Conservation (phyloP, 2,329 filamentous ascomycete species). For the Ploettnerulaceae sp. region DNA sequence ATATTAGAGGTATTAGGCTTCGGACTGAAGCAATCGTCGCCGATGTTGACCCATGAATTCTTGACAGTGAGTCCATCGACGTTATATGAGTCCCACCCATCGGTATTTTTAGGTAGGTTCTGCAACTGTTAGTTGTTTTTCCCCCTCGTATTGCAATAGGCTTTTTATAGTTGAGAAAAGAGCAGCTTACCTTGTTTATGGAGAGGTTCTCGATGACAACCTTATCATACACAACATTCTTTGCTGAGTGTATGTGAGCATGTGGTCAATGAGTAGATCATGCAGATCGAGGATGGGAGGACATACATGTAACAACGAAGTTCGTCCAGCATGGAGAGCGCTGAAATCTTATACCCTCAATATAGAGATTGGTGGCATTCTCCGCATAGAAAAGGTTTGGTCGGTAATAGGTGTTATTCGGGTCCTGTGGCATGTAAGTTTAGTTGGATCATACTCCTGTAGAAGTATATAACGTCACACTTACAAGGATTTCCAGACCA, state of each 20-base stretch:
- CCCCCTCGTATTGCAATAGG: neutral
- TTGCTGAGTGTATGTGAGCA: slow-evolving; percentile 25
- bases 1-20: slow-evolving; percentile 56
- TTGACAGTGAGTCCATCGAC: slow-evolving; percentile 49
- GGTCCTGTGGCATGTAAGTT: slow-evolving; percentile 35
- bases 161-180: neutral
- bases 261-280: neutral
- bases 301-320: slow-evolving; percentile 51
- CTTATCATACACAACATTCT: slow-evolving; percentile 50
- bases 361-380: slow-evolving; percentile 52
- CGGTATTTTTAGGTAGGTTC: slow-evolving; percentile 53
- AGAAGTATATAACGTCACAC: neutral
- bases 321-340: slow-evolving; percentile 62
- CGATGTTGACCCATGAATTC: slow-evolving; percentile 47
- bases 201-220: slow-evolving; percentile 51
- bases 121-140: slow-evolving; percentile 33
- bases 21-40: slow-evolving; percentile 58
- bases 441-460: neutral
- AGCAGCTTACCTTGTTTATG: slow-evolving; percentile 35
- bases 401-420: slow-evolving; percentile 50
- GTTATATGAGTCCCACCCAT: slow-evolving; percentile 58
- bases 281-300: neutral
- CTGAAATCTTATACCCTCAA: slow-evolving; percentile 54
- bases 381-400: slow-evolving; percentile 58
- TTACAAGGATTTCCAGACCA: slow-evolving; percentile 41